A percentile compares a stretch with the other conserved stretches of the same genome.
Conservation (phyloP, 805 yeast species). For the Candida nemodendra region DNA sequence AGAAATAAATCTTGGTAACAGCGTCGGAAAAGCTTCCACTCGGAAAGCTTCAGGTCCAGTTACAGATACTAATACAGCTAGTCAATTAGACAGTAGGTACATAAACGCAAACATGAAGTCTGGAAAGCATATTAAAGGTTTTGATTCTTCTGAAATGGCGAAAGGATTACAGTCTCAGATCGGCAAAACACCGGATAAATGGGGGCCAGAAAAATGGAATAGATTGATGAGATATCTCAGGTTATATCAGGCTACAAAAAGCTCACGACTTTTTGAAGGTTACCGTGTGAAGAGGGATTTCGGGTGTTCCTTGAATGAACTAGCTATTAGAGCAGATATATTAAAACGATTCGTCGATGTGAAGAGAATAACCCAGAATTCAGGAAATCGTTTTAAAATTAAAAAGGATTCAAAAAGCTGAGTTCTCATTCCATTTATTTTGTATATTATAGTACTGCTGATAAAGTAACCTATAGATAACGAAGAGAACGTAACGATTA, state of each 20-base stretch:
- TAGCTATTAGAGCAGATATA: constrained; percentile 20
- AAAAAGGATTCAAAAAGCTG: background rate
- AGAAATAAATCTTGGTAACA: background rate
- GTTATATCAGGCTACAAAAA: constrained; percentile 19
- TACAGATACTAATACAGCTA: background rate
- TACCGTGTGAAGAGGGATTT: constrained; percentile 18
- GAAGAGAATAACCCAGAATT: constrained; percentile 14
- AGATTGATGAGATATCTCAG: constrained; percentile 20
- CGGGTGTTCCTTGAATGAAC: constrained; percentile 24
- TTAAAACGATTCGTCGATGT: constrained; percentile 20
- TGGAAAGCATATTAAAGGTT: background rate
- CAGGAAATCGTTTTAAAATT: background rate
- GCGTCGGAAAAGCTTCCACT: background rate
- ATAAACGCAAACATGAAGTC: background rate
- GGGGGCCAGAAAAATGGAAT: constrained; percentile 27
- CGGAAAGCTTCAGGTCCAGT: background rate
- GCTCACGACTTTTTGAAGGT: constrained; percentile 13
- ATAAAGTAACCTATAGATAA: constrained; percentile 1
- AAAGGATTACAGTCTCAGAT: background rate
- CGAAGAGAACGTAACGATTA: constrained; percentile 4
- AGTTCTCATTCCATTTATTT: too few relatives aligned
- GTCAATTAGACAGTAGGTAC: background rate
- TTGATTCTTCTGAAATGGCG: background rate
- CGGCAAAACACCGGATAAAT: constrained; percentile 7
- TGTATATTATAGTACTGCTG: too few relatives aligned